phyloP scores from a whole-genome alignment of 2,329 filamentous ascomycete genomes.

The Pseudocercospora crystallina region DNA sequence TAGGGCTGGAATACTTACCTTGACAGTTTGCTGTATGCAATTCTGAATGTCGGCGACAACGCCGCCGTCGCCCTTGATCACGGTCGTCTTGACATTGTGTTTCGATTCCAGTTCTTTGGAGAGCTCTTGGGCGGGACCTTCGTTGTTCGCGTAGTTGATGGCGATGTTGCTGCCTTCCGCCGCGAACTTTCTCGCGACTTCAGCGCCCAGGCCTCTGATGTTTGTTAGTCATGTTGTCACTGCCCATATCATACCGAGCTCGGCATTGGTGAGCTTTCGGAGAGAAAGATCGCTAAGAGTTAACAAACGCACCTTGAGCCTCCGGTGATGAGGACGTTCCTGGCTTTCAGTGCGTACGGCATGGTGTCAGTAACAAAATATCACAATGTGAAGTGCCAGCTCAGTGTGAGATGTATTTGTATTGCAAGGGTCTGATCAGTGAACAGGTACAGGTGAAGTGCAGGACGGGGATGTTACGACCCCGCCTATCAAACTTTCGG shows the following conservation, averaged over 20 bases:
- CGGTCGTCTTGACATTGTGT: slow-evolving; percentile 53
- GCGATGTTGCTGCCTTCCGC: slow-evolving; percentile 66
- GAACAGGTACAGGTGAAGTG: too few relatives aligned
- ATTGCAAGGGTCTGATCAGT: too few relatives aligned
- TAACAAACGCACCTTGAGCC: slow-evolving; percentile 56
- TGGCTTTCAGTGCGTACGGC: slow-evolving; percentile 62
- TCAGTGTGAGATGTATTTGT: too few relatives aligned
- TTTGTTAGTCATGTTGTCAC: slow-evolving; percentile 6
- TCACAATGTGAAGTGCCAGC: too few relatives aligned
- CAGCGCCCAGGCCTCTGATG: slow-evolving; percentile 67
- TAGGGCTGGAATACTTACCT: too few relatives aligned
- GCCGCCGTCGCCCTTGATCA: slow-evolving; percentile 67
- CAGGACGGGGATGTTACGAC: too few relatives aligned
- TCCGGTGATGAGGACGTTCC: slow-evolving; percentile 65
- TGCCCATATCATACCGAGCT: background rate
- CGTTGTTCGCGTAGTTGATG: slow-evolving; percentile 70
- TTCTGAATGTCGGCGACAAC: slow-evolving; percentile 58
- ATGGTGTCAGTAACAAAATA: slow-evolving; percentile 39
- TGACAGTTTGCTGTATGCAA: slow-evolving; percentile 60
- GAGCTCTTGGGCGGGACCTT: slow-evolving; percentile 59
- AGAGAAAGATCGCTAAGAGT: background rate
- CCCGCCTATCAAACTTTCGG: too few relatives aligned
- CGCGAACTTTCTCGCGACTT: slow-evolving; percentile 67
- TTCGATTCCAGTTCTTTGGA: slow-evolving; percentile 55
- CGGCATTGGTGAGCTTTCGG: background rate